Percentiles rank a stretch among this genome's conserved stretches.
Evolutionary conservation across 768 basidiomycete genomes (phyloP).

Genomic region (Chalciporus piperatus): DNA sequence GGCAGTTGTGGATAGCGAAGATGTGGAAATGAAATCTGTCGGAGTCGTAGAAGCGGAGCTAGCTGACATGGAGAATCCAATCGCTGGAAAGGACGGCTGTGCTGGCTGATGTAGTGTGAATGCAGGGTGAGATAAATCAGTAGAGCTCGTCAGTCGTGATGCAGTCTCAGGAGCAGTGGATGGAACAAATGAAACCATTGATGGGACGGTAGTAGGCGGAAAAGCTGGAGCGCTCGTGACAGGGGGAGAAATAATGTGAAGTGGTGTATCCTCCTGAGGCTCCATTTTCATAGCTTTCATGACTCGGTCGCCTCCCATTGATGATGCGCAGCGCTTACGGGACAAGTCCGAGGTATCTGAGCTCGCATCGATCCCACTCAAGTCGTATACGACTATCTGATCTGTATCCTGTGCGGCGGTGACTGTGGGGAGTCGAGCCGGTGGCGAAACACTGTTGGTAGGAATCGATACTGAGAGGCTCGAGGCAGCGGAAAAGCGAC

Average conservation of each 20-base stretch:
- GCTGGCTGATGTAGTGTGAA: slow-evolving; percentile 21
- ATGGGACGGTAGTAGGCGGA: slow-evolving; percentile 19
- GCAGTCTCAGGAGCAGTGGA: slow-evolving; percentile 27
- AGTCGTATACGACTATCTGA: slow-evolving; percentile 22
- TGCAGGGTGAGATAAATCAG: slow-evolving; percentile 20
- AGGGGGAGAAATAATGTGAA: slow-evolving; percentile 25
- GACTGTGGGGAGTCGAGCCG: slow-evolving; percentile 18
- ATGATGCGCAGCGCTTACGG: slow-evolving; percentile 51
- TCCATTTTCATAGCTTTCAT: slow-evolving; percentile 50
- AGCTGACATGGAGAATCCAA: slow-evolving; percentile 20
- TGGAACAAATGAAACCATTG: slow-evolving; percentile 29
- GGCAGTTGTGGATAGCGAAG: slow-evolving; percentile 18
- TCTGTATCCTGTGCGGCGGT: slow-evolving; percentile 24
- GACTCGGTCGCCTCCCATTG: slow-evolving; percentile 43
- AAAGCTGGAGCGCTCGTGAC: slow-evolving; percentile 23
- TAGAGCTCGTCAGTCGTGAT: slow-evolving; percentile 35
- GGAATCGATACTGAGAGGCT: slow-evolving; percentile 35
- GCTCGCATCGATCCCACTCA: slow-evolving; percentile 19
- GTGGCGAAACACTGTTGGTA: slow-evolving; percentile 33
- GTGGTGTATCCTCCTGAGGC: slow-evolving; percentile 40
- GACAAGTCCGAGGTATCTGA: slow-evolving; percentile 40
- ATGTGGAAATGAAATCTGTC: slow-evolving; percentile 23
- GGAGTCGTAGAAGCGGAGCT: slow-evolving; percentile 20
- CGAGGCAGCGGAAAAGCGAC: slow-evolving; percentile 17
- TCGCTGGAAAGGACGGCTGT: slow-evolving; percentile 13